Percentiles rank a stretch among this genome's conserved stretches.
phyloP scores from a whole-genome alignment of 1,284 basidiomycete genomes.

The Marasmius tenuissimus region DNA sequence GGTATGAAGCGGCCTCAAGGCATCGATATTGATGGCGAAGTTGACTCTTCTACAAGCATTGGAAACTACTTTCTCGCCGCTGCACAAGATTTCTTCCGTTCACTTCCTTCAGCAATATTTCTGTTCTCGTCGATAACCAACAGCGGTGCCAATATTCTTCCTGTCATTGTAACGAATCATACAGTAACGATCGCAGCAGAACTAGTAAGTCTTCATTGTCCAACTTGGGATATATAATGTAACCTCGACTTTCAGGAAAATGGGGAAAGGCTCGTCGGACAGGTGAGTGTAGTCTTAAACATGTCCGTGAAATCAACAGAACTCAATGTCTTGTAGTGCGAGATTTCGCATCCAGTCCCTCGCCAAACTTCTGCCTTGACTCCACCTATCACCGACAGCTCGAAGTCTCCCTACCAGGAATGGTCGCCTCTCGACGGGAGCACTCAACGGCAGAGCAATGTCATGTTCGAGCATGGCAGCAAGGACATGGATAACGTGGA shows the following conservation, averaged over 20 bases:
- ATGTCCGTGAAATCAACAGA: neutral
- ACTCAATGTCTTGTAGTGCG: conserved; percentile 49
- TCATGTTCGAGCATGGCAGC: conserved; percentile 62
- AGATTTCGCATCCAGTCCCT: conserved; percentile 90
- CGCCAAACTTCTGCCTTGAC: conserved; percentile 20
- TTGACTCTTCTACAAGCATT: conserved; percentile 44
- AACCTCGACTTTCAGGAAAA: conserved; percentile 55
- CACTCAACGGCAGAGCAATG: conserved; percentile 45
- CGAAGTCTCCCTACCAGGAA: conserved; percentile 20
- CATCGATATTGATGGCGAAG: neutral
- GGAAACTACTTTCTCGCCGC: conserved; percentile 91
- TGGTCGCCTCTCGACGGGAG: conserved; percentile 37
- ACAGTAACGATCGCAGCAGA: conserved; percentile 97
- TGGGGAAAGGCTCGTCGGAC: conserved; percentile 82
- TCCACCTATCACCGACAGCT: conserved; percentile 28
- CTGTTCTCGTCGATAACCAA: conserved; percentile 92
- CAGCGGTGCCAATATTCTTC: conserved; percentile 81
- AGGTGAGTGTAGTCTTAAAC: conserved; percentile 31
- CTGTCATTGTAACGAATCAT: conserved; percentile 93
- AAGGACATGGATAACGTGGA: conserved; percentile 14
- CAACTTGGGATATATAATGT: conserved; percentile 7
- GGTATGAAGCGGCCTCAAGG: conserved; percentile 40
- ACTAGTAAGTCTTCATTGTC: conserved; percentile 53
- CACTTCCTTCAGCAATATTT: conserved; percentile 92
- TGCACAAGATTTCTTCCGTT: conserved; percentile 84